A percentile compares a stretch with the other conserved stretches of the same genome.
Conservation (phyloP, 2,329 filamentous ascomycete genomes). For the Talaromyces sp. region DNA sequence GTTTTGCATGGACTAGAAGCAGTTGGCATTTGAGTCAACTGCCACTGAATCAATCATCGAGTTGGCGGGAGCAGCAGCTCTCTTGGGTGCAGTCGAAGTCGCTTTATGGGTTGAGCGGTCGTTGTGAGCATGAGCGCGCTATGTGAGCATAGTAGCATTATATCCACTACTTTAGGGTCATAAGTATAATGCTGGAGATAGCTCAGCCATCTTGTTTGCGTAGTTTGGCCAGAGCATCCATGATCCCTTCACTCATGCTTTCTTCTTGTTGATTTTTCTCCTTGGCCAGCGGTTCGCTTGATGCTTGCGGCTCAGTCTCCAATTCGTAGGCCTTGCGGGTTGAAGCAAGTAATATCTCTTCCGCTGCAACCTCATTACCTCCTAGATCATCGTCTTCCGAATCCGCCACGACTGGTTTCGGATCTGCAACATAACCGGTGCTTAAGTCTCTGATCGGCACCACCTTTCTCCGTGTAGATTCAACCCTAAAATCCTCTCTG, state of each 20-base stretch:
- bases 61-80: background rate
- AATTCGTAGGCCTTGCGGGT: slow-evolving; percentile 24
- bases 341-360: slow-evolving; percentile 42
- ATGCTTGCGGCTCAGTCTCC: slow-evolving; percentile 24
- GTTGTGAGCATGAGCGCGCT: background rate
- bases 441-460: slow-evolving; percentile 27
- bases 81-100: background rate
- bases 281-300: slow-evolving; percentile 13
- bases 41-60: background rate
- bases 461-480: slow-evolving; percentile 63
- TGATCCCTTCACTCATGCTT: slow-evolving; percentile 56
- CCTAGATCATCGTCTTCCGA: slow-evolving; percentile 31
- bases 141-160: no score
- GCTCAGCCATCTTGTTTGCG: slow-evolving; percentile 35
- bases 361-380: slow-evolving; percentile 43
- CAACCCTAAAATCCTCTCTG: slow-evolving; percentile 77
- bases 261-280: slow-evolving; percentile 33
- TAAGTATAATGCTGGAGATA: background rate
- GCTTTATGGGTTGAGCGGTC: background rate
- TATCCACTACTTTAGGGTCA: background rate
- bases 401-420: slow-evolving; percentile 25
- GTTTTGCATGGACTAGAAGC: background rate
- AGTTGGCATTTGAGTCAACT: background rate
- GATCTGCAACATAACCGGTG: slow-evolving; percentile 9
- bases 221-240: slow-evolving; percentile 57